Base-by-base conservation (phyloP, 179 eudicot species). In the Actinidia chinensis region DNA sequence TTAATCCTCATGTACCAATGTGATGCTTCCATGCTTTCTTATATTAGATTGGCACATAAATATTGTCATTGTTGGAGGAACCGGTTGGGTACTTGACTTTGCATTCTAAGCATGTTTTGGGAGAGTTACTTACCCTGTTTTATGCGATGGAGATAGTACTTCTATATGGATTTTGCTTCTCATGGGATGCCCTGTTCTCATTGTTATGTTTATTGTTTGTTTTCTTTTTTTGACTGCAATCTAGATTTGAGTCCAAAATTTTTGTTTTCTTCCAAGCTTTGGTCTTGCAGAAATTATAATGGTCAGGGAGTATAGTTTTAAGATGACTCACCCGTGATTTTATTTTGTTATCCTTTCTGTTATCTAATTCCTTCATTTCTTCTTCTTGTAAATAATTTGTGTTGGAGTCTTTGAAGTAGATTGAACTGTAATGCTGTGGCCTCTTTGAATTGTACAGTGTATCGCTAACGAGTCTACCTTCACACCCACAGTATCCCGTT, bases 21-120 rank as follows among this genome's bases (percentile, higher is more conserved):
- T 95, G 75, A 97, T 95, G 88, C 97, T 63, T 90, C 97, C 71
- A 84, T 95, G 92, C 95, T 95, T 78, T 95, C 99, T 67, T 93
- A 83, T 79, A 86, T 95, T 75, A 98, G 99, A 78, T 88, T 91
- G 44, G 97, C 93, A 44, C 83, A 95, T 79, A 89, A 70, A 89
- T 95, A 87, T 89, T 95, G 91, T 94, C 99, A 9, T 86, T 93
- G 67, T 82, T 95, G 83, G 99, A 95, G 88, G 99, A 95, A 84
- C 98, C 99, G 89, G 99, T 95, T 68, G 83, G 22, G 44, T 74
- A 40, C 28, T 15, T 3, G 44, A 44, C 40, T 48, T n/a, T 18
- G 40, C 46, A 48, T 68, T 2, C 42, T 36, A 36, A 8, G 52
- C 23, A 18, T 14, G 11, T 18, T 17, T 68, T 23, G 55, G 33